phyloP scores from a whole-genome alignment of 1,284 basidiomycete species.

The Moniliophthora roreri region DNA sequence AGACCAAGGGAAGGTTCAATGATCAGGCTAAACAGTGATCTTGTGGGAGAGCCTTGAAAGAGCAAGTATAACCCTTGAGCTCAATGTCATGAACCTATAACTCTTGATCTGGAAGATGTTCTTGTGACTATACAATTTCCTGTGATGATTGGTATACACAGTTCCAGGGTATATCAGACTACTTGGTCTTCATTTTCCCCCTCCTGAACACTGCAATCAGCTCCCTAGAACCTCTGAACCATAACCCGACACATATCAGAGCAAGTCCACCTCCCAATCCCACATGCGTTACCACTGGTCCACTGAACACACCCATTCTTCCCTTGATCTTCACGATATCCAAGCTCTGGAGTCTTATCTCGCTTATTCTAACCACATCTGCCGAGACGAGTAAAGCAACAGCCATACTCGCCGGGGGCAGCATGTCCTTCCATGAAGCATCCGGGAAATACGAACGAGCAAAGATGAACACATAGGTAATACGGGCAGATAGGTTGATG shows the following conservation, averaged over 20 bases:
- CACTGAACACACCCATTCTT: neutral
- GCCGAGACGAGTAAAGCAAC: constrained; percentile 30
- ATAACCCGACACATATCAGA: neutral
- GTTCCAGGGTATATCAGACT: too few relatives aligned
- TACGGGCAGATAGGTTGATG: constrained; percentile 59
- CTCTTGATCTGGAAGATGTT: too few relatives aligned
- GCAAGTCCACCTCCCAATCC: neutral
- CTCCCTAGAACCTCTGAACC: neutral
- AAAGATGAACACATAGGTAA: constrained; percentile 48
- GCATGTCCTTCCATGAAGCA: constrained; percentile 23
- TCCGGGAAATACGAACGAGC: constrained; percentile 34
- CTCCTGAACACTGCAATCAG: neutral
- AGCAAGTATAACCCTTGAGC: too few relatives aligned
- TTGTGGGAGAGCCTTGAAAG: too few relatives aligned
- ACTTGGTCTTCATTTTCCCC: neutral
- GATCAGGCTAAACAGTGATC: too few relatives aligned
- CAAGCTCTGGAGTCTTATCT: constrained; percentile 3
- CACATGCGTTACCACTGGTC: neutral
- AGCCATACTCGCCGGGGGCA: constrained; percentile 34
- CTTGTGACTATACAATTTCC: too few relatives aligned
- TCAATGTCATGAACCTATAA: too few relatives aligned
- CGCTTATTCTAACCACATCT: constrained; percentile 25
- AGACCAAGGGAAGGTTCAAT: too few relatives aligned
- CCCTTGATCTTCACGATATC: neutral
- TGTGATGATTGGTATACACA: too few relatives aligned